A percentile compares a stretch with the other conserved stretches of the same genome.
Evolutionary conservation across 495 filamentous ascomycete genomes (phyloP).

Genomic region (Penicillium dipodomyicola): DNA sequence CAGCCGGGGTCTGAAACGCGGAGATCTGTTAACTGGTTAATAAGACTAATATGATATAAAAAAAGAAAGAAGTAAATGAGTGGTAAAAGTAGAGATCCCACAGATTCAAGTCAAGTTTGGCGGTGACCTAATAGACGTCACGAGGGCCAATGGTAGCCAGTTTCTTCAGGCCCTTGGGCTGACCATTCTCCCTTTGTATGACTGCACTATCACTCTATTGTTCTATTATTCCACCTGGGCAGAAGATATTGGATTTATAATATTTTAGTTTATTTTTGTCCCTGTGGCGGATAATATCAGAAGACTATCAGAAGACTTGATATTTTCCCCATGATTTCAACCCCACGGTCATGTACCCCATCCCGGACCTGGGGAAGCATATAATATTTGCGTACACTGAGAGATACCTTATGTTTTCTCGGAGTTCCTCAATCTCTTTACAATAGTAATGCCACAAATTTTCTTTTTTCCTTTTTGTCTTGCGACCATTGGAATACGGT

Average conservation of each 20-base stretch:
- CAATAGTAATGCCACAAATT: neutral
- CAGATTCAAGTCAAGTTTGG: conserved; percentile 1
- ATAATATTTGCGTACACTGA: neutral
- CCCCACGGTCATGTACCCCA: conserved; percentile 19
- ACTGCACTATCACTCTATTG: neutral
- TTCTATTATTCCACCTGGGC: too few species aligned
- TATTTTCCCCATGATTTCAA: conserved; percentile 15
- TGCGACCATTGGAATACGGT: neutral
- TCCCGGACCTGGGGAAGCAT: conserved; percentile 2
- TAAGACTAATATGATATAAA: neutral
- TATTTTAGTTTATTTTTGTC: neutral
- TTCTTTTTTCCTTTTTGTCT: neutral
- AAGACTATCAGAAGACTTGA: neutral
- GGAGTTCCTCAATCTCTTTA: neutral
- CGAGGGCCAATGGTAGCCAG: conserved; percentile 12
- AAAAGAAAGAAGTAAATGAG: neutral
- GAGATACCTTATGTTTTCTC: neutral
- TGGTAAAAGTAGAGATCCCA: neutral
- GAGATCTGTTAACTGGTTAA: neutral
- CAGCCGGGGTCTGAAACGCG: conserved; percentile 14
- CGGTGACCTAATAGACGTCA: conserved; percentile 20
- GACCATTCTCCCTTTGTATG: neutral
- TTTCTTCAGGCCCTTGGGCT: neutral
- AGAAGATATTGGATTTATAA: neutral
- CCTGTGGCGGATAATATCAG: neutral